Percentiles rank a stretch among this genome's conserved stretches.
Conservation (phyloP, 2,329 filamentous ascomycete species). For the Aureobasidium subglaciale region DNA sequence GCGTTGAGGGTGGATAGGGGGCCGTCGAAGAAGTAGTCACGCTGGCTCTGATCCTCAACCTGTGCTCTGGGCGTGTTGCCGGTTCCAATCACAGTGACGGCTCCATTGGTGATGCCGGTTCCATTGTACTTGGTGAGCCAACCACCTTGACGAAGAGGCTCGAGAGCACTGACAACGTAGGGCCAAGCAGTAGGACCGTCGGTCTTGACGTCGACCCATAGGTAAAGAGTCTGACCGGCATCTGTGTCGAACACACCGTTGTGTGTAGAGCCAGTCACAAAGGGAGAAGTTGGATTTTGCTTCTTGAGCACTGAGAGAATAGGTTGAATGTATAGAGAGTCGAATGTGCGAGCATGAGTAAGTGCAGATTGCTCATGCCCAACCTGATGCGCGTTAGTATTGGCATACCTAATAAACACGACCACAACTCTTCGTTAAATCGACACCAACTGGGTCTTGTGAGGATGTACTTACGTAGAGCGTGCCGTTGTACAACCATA, state of each 20-base stretch:
- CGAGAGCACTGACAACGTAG: conserved; percentile 48
- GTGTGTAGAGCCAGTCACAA: conserved; percentile 40
- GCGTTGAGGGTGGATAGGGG: conserved; percentile 41
- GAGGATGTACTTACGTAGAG: not conserved
- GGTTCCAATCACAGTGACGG: conserved; percentile 57
- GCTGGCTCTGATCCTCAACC: conserved; percentile 38
- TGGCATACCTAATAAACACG: too few relatives aligned
- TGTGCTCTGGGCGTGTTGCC: conserved; percentile 47
- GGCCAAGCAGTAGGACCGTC: conserved; percentile 49
- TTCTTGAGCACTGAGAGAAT: conserved; percentile 49
- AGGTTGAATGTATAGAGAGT: conserved; percentile 53
- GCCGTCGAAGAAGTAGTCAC: conserved; percentile 57
- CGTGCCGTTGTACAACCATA: conserved; percentile 48
- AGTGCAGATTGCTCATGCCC: conserved; percentile 50
- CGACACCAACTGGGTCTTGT: not conserved
- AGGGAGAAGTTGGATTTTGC: conserved; percentile 49
- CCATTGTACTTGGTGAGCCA: conserved; percentile 49
- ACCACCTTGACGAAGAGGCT: conserved; percentile 47
- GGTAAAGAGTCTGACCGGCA: conserved; percentile 53
- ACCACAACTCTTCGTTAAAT: not conserved
- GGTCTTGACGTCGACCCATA: conserved; percentile 56
- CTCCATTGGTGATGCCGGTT: conserved; percentile 36
- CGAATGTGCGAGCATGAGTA: conserved; percentile 46
- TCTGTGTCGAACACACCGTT: conserved; percentile 57
- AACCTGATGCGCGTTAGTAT: conserved; percentile 34